Percentiles rank a stretch among this genome's conserved stretches.
Evolutionary conservation across 2,329 filamentous ascomycete genomes (phyloP).

Genomic region (Alternaria angustiovoidea): DNA sequence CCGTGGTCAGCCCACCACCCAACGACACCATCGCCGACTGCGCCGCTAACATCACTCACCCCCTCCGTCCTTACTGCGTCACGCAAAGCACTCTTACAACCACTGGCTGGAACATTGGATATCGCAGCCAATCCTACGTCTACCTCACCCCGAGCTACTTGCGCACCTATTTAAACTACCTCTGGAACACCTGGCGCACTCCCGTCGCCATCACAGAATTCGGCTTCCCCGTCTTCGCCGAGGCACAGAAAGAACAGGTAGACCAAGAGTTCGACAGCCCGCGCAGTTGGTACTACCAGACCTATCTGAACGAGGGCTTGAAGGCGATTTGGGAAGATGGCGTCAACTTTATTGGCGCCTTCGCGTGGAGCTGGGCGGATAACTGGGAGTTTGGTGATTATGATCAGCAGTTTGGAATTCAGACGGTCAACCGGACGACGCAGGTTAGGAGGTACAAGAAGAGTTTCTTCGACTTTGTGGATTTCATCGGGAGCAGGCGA

Average conservation of each 20-base stretch:
- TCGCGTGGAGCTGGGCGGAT: conserved; percentile 62
- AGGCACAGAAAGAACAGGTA: conserved; percentile 54
- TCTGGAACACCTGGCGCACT: conserved; percentile 66
- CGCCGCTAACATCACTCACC: conserved; percentile 55
- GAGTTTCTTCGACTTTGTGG: conserved; percentile 66
- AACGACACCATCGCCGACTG: conserved; percentile 58
- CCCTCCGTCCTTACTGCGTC: conserved; percentile 63
- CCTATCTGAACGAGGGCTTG: conserved; percentile 63
- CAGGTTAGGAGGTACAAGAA: conserved; percentile 63
- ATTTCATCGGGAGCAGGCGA: conserved; percentile 55
- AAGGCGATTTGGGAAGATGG: conserved; percentile 66
- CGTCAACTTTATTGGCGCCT: conserved; percentile 62
- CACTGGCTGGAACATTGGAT: conserved; percentile 67
- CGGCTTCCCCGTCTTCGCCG: conserved; percentile 64
- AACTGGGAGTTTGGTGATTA: conserved; percentile 66
- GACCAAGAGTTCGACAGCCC: conserved; percentile 65
- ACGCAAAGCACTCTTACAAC: conserved; percentile 56
- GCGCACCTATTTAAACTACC: conserved; percentile 63
- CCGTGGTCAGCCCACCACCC: conserved; percentile 60
- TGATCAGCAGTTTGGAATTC: conserved; percentile 62
- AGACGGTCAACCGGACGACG: conserved; percentile 63
- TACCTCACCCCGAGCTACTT: conserved; percentile 68
- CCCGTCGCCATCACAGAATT: conserved; percentile 64
- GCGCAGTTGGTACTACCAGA: conserved; percentile 63
- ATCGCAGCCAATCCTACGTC: conserved; percentile 64